Conservation (phyloP, 495 filamentous ascomycete genomes). For the Penicillium waksmanii region DNA sequence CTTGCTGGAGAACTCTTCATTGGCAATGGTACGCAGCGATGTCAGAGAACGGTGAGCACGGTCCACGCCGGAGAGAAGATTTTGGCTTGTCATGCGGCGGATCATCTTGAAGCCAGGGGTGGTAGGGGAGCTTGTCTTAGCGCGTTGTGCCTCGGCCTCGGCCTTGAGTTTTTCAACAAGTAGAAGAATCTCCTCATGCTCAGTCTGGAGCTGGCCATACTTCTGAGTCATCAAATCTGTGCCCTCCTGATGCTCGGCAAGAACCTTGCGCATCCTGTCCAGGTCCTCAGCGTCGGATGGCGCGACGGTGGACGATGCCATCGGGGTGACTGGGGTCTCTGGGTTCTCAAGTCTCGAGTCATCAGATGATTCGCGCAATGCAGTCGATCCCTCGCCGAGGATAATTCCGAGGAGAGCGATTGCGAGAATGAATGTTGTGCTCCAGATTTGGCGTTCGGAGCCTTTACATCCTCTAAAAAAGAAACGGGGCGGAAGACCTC, state of each 20-base stretch:
- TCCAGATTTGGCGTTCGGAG: conserved; percentile 68
- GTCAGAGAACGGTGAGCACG: conserved; percentile 91
- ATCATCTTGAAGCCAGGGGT: conserved; percentile 68
- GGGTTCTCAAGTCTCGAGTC: conserved; percentile 37
- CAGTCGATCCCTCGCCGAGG: conserved; percentile 84
- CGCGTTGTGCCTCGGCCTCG: conserved; percentile 79
- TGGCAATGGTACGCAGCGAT: conserved; percentile 82
- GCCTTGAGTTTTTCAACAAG: conserved; percentile 88
- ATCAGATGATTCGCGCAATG: conserved; percentile 65
- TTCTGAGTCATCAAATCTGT: conserved; percentile 72
- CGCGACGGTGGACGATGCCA: conserved; percentile 22
- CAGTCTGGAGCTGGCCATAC: conserved; percentile 77
- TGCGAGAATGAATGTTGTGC: conserved; percentile 85
- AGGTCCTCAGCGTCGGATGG: conserved; percentile 60
- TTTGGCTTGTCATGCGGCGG: conserved; percentile 92
- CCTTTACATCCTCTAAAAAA: conserved; percentile 90
- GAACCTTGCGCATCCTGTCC: conserved; percentile 67
- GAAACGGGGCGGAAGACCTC: conserved; percentile 72
- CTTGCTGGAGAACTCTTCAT: conserved; percentile 78
- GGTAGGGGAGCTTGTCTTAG: conserved; percentile 67
- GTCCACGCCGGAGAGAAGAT: conserved; percentile 79
- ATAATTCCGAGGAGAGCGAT: conserved; percentile 95
- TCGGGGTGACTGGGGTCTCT: conserved; percentile 22
- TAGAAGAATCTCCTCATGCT: conserved; percentile 80
- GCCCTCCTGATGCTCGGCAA: conserved; percentile 75